These are phyloP conservation scores for Populus davidiana DNA, from an alignment of 345 rosid species.

Conservation along the genomic window DNA sequence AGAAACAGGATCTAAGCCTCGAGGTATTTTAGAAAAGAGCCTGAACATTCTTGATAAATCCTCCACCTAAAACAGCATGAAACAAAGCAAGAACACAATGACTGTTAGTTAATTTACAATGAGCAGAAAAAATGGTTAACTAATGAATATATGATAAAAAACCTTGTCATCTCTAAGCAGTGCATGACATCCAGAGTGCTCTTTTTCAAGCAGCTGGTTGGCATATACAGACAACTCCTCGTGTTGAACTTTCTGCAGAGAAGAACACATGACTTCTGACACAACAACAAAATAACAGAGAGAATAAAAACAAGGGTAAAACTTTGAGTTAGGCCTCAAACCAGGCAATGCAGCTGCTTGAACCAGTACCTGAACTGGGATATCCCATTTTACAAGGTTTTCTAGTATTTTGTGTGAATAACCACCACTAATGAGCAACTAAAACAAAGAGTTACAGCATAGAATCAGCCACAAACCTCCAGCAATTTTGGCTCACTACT, in stretches of 20 bases:
- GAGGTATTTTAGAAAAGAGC: conserved; percentile 32
- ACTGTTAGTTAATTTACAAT: not conserved
- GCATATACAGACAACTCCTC: conserved; percentile 31
- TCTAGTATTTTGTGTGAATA: not conserved
- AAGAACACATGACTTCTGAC: not conserved
- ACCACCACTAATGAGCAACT: not conserved
- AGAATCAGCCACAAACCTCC: conserved; percentile 25
- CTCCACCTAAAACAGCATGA: conserved; percentile 27
- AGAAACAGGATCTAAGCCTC: conserved; percentile 38
- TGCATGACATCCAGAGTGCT: conserved; percentile 40
- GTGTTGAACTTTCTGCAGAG: conserved; percentile 35
- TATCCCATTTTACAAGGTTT: not conserved
- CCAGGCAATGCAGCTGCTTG: not conserved
- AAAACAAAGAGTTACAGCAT: not conserved
- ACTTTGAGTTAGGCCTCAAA: not conserved
- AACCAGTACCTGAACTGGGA: not conserved
- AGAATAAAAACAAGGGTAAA: not conserved
- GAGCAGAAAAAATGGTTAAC: not conserved
- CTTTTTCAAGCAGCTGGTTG: conserved; percentile 39
- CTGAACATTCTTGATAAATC: conserved; percentile 41
- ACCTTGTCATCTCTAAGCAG: conserved; percentile 42
- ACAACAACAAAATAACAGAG: not conserved
- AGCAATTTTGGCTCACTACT: conserved; percentile 40
- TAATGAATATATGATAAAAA: too few species aligned
- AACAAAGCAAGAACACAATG: not conserved